Conservation (phyloP, 2,329 filamentous ascomycete genomes). For the Sporothrix brasiliensis region DNA sequence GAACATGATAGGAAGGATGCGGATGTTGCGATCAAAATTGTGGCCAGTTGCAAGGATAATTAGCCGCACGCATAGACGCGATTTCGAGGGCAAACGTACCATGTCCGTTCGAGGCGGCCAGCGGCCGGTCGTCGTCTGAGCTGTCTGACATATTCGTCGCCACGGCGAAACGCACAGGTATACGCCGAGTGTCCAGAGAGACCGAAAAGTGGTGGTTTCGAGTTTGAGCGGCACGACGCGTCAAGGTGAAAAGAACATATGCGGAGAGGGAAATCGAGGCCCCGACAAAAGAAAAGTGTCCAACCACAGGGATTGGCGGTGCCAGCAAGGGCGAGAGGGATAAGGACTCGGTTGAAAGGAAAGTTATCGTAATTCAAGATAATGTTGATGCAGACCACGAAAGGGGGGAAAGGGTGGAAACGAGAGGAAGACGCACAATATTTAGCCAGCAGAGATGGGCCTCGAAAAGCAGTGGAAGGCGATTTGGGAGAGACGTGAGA, state of each 20-base stretch:
- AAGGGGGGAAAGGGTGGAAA: background rate
- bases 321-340: conserved; percentile 36
- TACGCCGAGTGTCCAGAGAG: conserved; percentile 34
- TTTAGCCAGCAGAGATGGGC: conserved; percentile 14
- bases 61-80: background rate
- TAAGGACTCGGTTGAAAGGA: conserved; percentile 43
- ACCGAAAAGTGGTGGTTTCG: conserved; percentile 38
- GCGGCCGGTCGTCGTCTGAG: conserved; percentile 82
- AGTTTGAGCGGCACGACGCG: conserved; percentile 25
- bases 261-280: conserved; percentile 21
- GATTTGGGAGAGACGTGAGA: conserved; percentile 10
- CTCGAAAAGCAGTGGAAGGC: background rate
- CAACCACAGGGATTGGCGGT: conserved; percentile 34
- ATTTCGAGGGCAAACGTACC: conserved; percentile 57
- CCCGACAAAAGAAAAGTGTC: conserved; percentile 26
- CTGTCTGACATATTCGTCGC: conserved; percentile 57
- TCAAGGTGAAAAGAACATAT: conserved; percentile 33
- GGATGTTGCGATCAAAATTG: too few relatives aligned
- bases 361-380: conserved; percentile 39
- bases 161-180: conserved; percentile 32
- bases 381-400: conserved; percentile 1
- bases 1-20: background rate
- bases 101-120: conserved; percentile 68
- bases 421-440: background rate
- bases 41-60: background rate